phyloP scores from a whole-genome alignment of 768 basidiomycete species.

The Butyriboletus loyo region DNA sequence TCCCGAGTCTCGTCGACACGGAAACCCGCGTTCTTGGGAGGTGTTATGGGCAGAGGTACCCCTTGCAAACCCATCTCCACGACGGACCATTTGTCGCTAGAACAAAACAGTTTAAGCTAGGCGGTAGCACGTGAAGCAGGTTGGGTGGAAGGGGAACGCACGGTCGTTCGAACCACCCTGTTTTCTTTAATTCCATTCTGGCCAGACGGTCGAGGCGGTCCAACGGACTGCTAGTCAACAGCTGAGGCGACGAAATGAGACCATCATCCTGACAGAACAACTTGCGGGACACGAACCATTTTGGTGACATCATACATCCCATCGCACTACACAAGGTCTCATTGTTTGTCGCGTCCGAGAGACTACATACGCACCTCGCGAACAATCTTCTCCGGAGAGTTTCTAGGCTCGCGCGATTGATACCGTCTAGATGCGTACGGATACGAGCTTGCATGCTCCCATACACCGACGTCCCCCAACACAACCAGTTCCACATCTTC shows the following conservation, averaged over 20 bases:
- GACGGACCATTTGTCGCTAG: constrained; percentile 29
- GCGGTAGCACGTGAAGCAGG: neutral
- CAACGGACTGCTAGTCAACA: constrained; percentile 25
- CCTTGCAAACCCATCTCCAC: constrained; percentile 24
- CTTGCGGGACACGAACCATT: constrained; percentile 21
- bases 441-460: constrained; percentile 18
- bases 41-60: neutral
- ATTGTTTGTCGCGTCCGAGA: neutral
- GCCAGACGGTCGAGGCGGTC: constrained; percentile 30
- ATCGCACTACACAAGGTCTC: constrained; percentile 14
- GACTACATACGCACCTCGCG: constrained; percentile 13
- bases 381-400: neutral
- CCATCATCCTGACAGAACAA: neutral
- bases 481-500: constrained; percentile 18
- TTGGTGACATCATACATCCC: constrained; percentile 20
- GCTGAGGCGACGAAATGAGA: constrained; percentile 14
- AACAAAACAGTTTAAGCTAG: neutral
- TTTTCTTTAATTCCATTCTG: constrained; percentile 28
- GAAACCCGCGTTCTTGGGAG: constrained; percentile 2
- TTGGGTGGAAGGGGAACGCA: neutral
- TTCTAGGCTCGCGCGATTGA: neutral
- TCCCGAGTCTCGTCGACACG: neutral
- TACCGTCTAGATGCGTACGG: constrained; percentile 5
- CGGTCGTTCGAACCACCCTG: constrained; percentile 31
- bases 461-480: constrained; percentile 7